phyloP scores from a whole-genome alignment of 2,329 filamentous ascomycete species.

The Escovopsis sp. region DNA sequence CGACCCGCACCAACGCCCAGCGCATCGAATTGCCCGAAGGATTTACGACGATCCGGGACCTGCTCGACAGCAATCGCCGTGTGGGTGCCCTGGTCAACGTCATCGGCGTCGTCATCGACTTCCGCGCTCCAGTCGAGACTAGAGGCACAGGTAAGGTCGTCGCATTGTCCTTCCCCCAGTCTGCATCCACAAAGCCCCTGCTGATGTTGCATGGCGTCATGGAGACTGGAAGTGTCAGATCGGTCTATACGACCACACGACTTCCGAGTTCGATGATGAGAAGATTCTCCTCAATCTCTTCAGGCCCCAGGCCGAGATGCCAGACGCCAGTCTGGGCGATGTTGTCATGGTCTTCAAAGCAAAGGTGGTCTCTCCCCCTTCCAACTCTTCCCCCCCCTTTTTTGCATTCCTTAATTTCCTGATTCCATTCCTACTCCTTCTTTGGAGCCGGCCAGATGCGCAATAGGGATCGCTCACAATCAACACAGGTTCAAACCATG shows the following conservation, averaged over 20 bases:
- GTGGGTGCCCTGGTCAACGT: conserved; percentile 33
- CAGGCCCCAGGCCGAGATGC: conserved; percentile 32
- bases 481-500: conserved; percentile 2
- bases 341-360: conserved; percentile 31
- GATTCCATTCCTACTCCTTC: too few relatives aligned
- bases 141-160: conserved; percentile 30
- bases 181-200: background rate
- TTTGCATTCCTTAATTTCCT: too few relatives aligned
- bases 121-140: conserved; percentile 35
- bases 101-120: conserved; percentile 57
- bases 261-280: conserved; percentile 25
- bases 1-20: background rate
- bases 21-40: conserved; percentile 8
- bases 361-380: conserved; percentile 28
- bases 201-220: background rate
- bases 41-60: conserved; percentile 20
- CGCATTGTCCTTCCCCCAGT: background rate
- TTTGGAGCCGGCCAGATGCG: too few relatives aligned
- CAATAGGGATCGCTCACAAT: conserved; percentile 1
- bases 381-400: too few relatives aligned
- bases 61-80: conserved; percentile 25
- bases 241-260: conserved; percentile 42
- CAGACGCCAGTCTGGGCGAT: conserved; percentile 25
- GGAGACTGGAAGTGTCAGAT: conserved; percentile 49
- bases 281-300: conserved; percentile 45